These are phyloP conservation scores for Cladosporium austrohemisphaericum DNA, from an alignment of 2,329 filamentous ascomycete species.

Conservation along the genomic window DNA sequence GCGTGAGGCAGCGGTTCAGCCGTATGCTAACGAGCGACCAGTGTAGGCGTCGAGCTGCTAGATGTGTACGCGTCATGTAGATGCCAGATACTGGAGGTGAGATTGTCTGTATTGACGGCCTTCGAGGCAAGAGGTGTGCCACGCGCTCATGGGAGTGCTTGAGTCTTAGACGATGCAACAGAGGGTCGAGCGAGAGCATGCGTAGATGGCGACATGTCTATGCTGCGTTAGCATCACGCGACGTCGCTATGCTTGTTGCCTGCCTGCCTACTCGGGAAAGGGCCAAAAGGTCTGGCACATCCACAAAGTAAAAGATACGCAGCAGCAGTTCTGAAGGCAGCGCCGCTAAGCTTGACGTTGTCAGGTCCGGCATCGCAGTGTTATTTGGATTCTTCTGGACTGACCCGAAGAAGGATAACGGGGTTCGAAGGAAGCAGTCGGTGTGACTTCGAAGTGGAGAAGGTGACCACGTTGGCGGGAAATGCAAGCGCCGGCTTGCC, in stretches of 20 bases:
- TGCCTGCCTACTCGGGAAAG: conserved; percentile 36
- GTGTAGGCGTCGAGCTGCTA: conserved; percentile 61
- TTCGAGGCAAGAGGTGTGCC: conserved; percentile 53
- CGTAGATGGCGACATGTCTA: conserved; percentile 63
- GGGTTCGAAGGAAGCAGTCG: no score
- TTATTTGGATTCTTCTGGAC: no score
- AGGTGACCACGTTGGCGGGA: no score
- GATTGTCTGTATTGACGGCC: conserved; percentile 56
- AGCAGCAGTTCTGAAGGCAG: conserved; percentile 45
- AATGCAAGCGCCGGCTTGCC: conserved; percentile 11
- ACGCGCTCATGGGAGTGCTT: conserved; percentile 54
- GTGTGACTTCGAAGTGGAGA: no score
- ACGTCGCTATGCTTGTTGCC: neutral
- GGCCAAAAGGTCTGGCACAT: conserved; percentile 45
- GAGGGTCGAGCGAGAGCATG: conserved; percentile 59
- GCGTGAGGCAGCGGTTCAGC: conserved; percentile 58
- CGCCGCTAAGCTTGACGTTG: neutral
- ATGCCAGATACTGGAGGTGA: conserved; percentile 63
- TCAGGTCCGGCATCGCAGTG: neutral
- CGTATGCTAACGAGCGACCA: conserved; percentile 63
- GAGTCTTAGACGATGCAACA: conserved; percentile 61
- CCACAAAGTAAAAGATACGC: conserved; percentile 42
- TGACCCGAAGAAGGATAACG: no score
- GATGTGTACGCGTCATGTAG: conserved; percentile 63
- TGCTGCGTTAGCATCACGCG: conserved; percentile 1